These are phyloP conservation scores for Diatrype stigma DNA, from an alignment of 2,329 filamentous ascomycete genomes.

Conservation along the genomic window DNA sequence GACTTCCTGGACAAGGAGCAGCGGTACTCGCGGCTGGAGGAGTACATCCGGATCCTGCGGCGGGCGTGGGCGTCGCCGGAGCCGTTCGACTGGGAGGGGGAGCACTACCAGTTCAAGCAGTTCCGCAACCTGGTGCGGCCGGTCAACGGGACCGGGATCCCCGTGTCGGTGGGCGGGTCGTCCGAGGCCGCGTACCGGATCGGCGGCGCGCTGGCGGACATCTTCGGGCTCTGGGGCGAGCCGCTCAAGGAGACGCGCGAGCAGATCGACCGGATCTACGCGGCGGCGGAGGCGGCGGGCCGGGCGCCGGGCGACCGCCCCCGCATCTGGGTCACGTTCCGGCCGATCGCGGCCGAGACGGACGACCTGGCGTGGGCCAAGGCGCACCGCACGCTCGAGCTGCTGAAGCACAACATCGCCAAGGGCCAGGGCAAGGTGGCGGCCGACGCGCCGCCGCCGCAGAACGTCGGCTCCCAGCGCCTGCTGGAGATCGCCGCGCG, in stretches of 20 bases:
- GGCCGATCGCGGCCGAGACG: constrained; percentile 57
- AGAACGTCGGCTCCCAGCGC: constrained; percentile 57
- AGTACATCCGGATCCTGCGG: constrained; percentile 58
- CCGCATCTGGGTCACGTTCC: constrained; percentile 61
- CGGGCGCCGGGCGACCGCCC: constrained; percentile 44
- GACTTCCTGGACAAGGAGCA: constrained; percentile 56
- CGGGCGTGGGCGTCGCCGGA: constrained; percentile 54
- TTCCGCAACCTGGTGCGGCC: constrained; percentile 53
- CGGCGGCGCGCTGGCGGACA: constrained; percentile 55
- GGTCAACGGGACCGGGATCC: constrained; percentile 45
- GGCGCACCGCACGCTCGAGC: constrained; percentile 52
- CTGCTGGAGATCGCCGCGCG: constrained; percentile 52
- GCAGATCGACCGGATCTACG: constrained; percentile 58
- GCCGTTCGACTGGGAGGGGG: constrained; percentile 58
- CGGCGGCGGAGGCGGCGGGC: constrained; percentile 53
- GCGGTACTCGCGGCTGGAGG: constrained; percentile 54
- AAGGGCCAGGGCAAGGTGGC: constrained; percentile 28
- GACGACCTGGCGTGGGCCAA: constrained; percentile 60
- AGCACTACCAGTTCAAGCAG: constrained; percentile 56
- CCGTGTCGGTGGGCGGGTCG: constrained; percentile 56
- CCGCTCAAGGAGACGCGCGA: constrained; percentile 60
- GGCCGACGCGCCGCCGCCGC: constrained; percentile 35
- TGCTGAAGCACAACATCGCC: constrained; percentile 39
- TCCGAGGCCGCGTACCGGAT: constrained; percentile 57
- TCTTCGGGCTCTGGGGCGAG: constrained; percentile 62